Conservation (phyloP, 2,329 filamentous ascomycete species). For the Colletotrichum melonis region DNA sequence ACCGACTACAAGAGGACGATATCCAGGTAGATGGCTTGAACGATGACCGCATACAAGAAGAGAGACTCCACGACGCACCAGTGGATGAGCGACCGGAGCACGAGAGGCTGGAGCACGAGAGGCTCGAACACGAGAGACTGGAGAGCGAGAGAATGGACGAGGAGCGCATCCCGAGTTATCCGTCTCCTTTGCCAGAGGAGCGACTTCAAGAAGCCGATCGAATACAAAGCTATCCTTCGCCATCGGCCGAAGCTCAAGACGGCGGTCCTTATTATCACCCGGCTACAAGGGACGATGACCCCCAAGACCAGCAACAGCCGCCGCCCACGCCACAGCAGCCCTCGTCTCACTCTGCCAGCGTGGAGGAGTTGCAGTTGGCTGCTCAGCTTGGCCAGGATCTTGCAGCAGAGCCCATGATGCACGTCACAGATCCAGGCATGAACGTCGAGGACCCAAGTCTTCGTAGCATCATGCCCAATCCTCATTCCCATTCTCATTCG, state of each 20-base stretch:
- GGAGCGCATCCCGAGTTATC: conserved; percentile 28
- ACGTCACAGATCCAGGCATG: conserved; percentile 58
- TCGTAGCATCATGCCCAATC: conserved; percentile 57
- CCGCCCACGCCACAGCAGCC: conserved; percentile 54
- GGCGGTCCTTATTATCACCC: conserved; percentile 32
- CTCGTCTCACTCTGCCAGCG: conserved; percentile 55
- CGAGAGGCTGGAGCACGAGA: not conserved
- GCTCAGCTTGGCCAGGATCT: conserved; percentile 68
- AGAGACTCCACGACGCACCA: not conserved
- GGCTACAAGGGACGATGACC: conserved; percentile 39
- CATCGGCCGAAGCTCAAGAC: conserved; percentile 24
- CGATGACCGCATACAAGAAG: conserved; percentile 3
- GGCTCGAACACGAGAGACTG: not conserved
- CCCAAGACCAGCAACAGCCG: conserved; percentile 44
- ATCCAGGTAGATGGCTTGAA: not conserved
- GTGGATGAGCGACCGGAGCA: not conserved
- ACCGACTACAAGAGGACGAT: not conserved
- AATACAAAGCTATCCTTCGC: conserved; percentile 30
- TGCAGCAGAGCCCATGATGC: conserved; percentile 59
- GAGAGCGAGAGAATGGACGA: not conserved
- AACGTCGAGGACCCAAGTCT: conserved; percentile 55
- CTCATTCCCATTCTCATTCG: conserved; percentile 43
- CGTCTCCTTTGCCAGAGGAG: conserved; percentile 21
- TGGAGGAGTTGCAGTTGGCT: conserved; percentile 68
- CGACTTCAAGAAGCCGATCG: conserved; percentile 24